phyloP scores from a whole-genome alignment of 1,284 basidiomycete species.

The Limonomyces culmigenus region DNA sequence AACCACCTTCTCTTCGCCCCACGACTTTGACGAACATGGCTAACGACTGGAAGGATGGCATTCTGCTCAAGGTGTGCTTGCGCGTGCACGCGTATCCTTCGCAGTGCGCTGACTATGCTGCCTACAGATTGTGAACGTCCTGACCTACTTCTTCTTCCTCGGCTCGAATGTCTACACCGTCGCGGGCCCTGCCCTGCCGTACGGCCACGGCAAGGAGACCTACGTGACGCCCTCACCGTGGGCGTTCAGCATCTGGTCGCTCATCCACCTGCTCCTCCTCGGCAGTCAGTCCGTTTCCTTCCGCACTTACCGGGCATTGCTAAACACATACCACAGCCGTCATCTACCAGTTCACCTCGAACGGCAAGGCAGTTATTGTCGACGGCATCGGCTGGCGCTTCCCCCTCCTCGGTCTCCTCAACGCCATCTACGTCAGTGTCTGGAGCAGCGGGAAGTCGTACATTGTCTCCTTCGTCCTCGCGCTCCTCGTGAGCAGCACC shows the following conservation, averaged over 20 bases:
- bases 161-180: constrained; percentile 80
- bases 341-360: constrained; percentile 77
- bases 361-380: constrained; percentile 68
- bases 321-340: no score
- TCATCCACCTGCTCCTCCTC: constrained; percentile 3
- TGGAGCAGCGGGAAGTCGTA: constrained; percentile 62
- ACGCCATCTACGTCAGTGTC: constrained; percentile 72
- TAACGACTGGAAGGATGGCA: constrained; percentile 55
- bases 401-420: constrained; percentile 71
- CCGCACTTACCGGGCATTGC: constrained; percentile 71
- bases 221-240: constrained; percentile 85
- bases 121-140: constrained; percentile 57
- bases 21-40: constrained; percentile 26
- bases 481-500: constrained; percentile 69
- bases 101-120: neutral
- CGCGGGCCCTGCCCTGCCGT: constrained; percentile 52
- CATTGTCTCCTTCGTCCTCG: constrained; percentile 70
- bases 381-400: constrained; percentile 84
- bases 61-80: constrained; percentile 56
- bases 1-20: neutral
- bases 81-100: neutral
- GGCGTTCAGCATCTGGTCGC: constrained; percentile 70
- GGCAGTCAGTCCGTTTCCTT: no score
- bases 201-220: constrained; percentile 60
- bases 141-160: constrained; percentile 70